Base-by-base conservation (phyloP, 495 filamentous ascomycete species). In the Talaromyces ruber region DNA sequence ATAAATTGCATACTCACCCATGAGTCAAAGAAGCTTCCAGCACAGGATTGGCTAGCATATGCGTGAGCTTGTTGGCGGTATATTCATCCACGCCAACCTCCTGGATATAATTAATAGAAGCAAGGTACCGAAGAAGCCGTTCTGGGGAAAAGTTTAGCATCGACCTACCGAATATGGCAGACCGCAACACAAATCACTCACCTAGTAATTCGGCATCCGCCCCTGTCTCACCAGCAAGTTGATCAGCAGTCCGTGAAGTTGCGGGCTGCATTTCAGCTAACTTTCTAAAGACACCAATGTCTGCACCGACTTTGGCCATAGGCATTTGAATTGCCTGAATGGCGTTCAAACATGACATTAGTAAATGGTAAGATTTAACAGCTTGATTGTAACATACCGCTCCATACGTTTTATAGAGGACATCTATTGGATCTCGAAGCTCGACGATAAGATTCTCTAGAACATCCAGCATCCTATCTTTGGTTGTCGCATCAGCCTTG, bases 51-150 rank as follows among this genome's bases (percentile, higher is more conserved):
- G 54, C 54, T 6, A 81, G 26, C n/a, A 57, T 22, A 30, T 62
- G 22, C 66, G 77, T 80, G 3, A 72, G 43, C 0, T 62, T 67
- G 45, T 65, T 78, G 4, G 74, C 72, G 0, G 57, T 55, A 51
- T 73, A 83, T 12, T 63, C 25, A 47, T 79, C 71, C 8, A 62
- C 24, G 6, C 62, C 68, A 0, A 64, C 64, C 64, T 82, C 76
- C n/a, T 65, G 63, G 52, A 82, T 67, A 14, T 71, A 63, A 25
- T 64, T 60, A 43, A 67, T 68, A 6, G 78, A 72, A 3, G 74
- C 73, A n/a, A 81, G 63, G 65, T 76, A 79, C 9, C 80, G 74
- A 21, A 81, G 63, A 58, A 83, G 32, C 34, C 81, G 74, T 39
- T 72, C 76, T 79, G 52, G 18, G 50, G 5, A 6, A 14, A 53